A percentile compares a stretch with the other conserved stretches of the same genome.
Evolutionary conservation across 306 rosid species (phyloP).

Genomic region (Inga leiocalycina): DNA sequence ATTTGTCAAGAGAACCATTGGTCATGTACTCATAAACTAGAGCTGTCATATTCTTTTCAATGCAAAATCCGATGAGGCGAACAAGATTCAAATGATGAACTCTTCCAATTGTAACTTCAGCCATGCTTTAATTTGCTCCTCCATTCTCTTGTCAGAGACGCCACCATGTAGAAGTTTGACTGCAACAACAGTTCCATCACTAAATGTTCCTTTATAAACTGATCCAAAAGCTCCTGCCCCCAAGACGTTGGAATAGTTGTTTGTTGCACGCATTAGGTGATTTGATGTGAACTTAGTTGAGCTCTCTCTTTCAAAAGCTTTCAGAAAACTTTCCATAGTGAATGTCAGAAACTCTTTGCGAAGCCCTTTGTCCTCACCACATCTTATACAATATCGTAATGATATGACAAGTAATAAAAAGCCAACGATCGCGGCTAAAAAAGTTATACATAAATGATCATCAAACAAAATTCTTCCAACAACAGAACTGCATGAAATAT

Average conservation of each 20-base stretch:
- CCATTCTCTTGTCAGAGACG: slow-evolving; percentile 30
- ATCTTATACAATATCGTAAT: no score
- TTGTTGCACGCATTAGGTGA: slow-evolving; percentile 42
- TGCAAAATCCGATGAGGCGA: slow-evolving; percentile 43
- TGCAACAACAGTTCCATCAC: slow-evolving; percentile 41
- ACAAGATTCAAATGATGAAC: background rate
- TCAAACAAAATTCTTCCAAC: no score
- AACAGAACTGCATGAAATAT: no score
- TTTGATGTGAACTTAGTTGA: slow-evolving; percentile 41
- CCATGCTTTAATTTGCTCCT: slow-evolving; percentile 47
- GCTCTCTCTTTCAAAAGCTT: slow-evolving; percentile 39
- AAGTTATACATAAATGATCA: no score
- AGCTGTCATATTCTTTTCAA: slow-evolving; percentile 43
- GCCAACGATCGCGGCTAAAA: no score
- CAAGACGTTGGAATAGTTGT: background rate
- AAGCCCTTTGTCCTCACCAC: no score
- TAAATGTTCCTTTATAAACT: slow-evolving; percentile 46
- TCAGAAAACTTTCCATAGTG: slow-evolving; percentile 35
- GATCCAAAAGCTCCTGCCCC: slow-evolving; percentile 50
- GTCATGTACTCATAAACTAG: slow-evolving; percentile 52
- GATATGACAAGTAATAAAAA: no score
- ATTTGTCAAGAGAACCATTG: slow-evolving; percentile 53
- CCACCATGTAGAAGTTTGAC: slow-evolving; percentile 46
- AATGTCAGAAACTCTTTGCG: slow-evolving; percentile 17
- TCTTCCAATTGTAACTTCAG: slow-evolving; percentile 37